Conservation (phyloP, 129 eudicot species). For the Mikania micrantha region DNA sequence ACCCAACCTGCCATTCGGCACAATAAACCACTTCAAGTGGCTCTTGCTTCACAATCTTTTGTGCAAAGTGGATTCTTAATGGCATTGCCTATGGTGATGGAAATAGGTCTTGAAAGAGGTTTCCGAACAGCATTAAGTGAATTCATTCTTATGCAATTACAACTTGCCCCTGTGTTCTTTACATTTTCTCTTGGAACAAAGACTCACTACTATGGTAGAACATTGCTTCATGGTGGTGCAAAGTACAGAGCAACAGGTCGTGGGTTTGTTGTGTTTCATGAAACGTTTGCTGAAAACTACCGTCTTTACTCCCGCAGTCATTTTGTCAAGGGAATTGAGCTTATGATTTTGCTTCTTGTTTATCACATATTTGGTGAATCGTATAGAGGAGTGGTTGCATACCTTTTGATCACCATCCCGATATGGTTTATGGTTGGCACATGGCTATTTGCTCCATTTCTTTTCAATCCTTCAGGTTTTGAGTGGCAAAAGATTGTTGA, state of each 20-base stretch:
- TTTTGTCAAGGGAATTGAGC: conserved; percentile 84
- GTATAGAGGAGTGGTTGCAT: conserved; percentile 55
- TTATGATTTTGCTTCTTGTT: conserved; percentile 66
- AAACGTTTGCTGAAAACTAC: conserved; percentile 87
- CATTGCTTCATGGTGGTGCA: conserved; percentile 90
- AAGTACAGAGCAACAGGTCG: conserved; percentile 78
- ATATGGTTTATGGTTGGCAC: conserved; percentile 96
- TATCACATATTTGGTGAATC: conserved; percentile 63
- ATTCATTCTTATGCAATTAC: conserved; percentile 72
- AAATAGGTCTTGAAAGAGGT: conserved; percentile 77
- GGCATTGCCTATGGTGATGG: conserved; percentile 97
- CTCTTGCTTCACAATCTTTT: conserved; percentile 84
- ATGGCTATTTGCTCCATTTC: conserved; percentile 93
- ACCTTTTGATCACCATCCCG: conserved; percentile 64
- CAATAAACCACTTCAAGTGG: conserved; percentile 66
- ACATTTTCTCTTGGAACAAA: conserved; percentile 87
- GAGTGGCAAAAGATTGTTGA: conserved; percentile 98
- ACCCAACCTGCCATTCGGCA: conserved; percentile 43
- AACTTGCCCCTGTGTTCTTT: conserved; percentile 75
- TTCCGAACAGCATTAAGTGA: conserved; percentile 82
- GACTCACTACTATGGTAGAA: conserved; percentile 84
- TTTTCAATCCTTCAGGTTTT: conserved; percentile 89
- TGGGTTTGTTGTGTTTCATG: conserved; percentile 87
- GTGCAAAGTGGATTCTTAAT: conserved; percentile 78
- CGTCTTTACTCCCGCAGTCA: conserved; percentile 84